These are phyloP conservation scores for Phaeolepiota aurea DNA, from an alignment of 768 basidiomycete species.

Conservation along the genomic window DNA sequence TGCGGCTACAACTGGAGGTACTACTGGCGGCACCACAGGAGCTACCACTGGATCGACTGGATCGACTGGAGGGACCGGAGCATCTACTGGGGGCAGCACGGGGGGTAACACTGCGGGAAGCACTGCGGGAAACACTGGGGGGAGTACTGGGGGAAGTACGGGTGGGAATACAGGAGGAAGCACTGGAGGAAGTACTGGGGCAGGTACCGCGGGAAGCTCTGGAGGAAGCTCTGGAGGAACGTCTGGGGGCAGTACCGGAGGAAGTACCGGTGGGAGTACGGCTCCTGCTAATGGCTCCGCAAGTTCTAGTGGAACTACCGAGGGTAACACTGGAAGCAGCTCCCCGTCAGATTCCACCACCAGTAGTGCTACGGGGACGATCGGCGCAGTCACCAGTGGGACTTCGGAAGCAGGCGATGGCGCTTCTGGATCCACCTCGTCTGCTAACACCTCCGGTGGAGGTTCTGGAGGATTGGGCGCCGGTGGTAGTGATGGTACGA, in stretches of 20 bases:
- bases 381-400: neutral
- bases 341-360: neutral
- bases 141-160: neutral
- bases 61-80: slow-evolving; percentile 6
- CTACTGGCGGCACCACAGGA: slow-evolving; percentile 5
- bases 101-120: slow-evolving; percentile 4
- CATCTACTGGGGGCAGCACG: slow-evolving; percentile 6
- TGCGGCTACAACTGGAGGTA: slow-evolving; percentile 4
- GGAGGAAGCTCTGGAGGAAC: neutral
- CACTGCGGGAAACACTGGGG: slow-evolving; percentile 2
- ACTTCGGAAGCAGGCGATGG: neutral
- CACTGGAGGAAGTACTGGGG: slow-evolving; percentile 3
- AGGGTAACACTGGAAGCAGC: neutral
- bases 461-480: neutral
- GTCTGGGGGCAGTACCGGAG: slow-evolving; percentile 2
- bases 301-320: neutral
- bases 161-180: slow-evolving; percentile 5
- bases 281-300: slow-evolving; percentile 2
- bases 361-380: neutral
- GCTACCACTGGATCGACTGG: slow-evolving; percentile 2
- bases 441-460: neutral
- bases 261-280: slow-evolving; percentile 4
- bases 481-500: neutral
- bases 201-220: slow-evolving; percentile 2
- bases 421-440: neutral